A percentile compares a stretch with the other conserved stretches of the same genome.
phyloP scores from a whole-genome alignment of 768 basidiomycete species.

The Daedaleopsis sinensis region DNA sequence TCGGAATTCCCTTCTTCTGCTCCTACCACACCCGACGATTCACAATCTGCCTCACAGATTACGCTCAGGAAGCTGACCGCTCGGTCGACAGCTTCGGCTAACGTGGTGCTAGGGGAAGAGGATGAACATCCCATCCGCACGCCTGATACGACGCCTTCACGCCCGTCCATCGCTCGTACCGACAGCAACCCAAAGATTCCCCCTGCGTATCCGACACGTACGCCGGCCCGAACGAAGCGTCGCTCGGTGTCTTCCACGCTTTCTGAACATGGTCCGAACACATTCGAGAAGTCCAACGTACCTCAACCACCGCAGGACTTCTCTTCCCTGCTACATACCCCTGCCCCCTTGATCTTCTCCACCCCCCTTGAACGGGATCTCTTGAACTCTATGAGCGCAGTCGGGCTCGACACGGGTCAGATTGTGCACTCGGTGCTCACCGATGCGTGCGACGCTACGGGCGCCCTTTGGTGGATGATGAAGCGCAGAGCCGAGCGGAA shows the following conservation, averaged over 20 bases:
- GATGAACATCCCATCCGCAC: conserved; percentile 27
- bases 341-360: conserved; percentile 84
- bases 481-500: conserved; percentile 77
- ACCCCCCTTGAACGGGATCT: conserved; percentile 80
- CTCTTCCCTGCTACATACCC: conserved; percentile 60
- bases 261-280: conserved; percentile 55
- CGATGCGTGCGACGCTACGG: conserved; percentile 90
- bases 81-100: conserved; percentile 33
- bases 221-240: conserved; percentile 93
- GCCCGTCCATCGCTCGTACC: conserved; percentile 29
- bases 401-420: conserved; percentile 94
- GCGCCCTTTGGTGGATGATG: conserved; percentile 97
- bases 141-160: conserved; percentile 28
- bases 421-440: conserved; percentile 91
- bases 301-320: conserved; percentile 56
- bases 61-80: conserved; percentile 54
- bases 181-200: conserved; percentile 41
- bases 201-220: conserved; percentile 72
- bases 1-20: conserved; percentile 55
- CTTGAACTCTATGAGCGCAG: conserved; percentile 66
- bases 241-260: conserved; percentile 91
- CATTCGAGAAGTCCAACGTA: conserved; percentile 45
- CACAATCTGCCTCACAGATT: conserved; percentile 30
- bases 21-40: conserved; percentile 61
- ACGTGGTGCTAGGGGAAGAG: conserved; percentile 54